phyloP scores from a whole-genome alignment of 805 yeast species.

The Saccharomycopsis microspora region DNA sequence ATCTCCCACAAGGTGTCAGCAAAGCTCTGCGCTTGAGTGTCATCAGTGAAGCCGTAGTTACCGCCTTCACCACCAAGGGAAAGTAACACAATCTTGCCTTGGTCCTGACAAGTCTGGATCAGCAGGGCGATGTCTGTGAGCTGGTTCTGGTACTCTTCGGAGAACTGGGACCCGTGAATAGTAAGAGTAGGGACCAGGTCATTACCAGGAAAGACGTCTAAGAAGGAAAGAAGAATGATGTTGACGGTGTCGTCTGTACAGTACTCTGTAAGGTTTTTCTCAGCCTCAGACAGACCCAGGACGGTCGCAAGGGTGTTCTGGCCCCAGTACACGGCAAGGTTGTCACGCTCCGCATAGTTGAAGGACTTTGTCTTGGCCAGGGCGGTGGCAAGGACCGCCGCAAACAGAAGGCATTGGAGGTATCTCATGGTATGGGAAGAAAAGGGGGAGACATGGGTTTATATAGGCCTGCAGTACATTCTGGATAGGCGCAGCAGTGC shows the following conservation, averaged over 20 bases:
- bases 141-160: conserved; percentile 37
- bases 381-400: neutral
- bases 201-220: conserved; percentile 46
- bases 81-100: conserved; percentile 68
- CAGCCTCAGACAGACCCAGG: conserved; percentile 23
- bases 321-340: conserved; percentile 70
- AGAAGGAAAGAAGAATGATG: conserved; percentile 60
- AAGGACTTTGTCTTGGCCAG: conserved; percentile 17
- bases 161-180: conserved; percentile 29
- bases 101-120: conserved; percentile 61
- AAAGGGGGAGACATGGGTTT: no score
- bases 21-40: conserved; percentile 24
- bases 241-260: conserved; percentile 64
- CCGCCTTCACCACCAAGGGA: conserved; percentile 44
- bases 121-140: conserved; percentile 49
- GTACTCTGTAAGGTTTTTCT: conserved; percentile 34
- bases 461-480: no score
- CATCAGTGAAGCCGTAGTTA: conserved; percentile 23
- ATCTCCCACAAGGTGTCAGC: conserved; percentile 52
- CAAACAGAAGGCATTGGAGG: neutral
- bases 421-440: no score
- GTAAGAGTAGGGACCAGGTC: conserved; percentile 24
- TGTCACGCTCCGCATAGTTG: conserved; percentile 26
- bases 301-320: conserved; percentile 60
- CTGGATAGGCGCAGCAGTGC: no score